Percentiles rank a stretch among this genome's conserved stretches.
Conservation (phyloP, 192 early-diverging fungal genomes). For the Coemansia sp. region DNA sequence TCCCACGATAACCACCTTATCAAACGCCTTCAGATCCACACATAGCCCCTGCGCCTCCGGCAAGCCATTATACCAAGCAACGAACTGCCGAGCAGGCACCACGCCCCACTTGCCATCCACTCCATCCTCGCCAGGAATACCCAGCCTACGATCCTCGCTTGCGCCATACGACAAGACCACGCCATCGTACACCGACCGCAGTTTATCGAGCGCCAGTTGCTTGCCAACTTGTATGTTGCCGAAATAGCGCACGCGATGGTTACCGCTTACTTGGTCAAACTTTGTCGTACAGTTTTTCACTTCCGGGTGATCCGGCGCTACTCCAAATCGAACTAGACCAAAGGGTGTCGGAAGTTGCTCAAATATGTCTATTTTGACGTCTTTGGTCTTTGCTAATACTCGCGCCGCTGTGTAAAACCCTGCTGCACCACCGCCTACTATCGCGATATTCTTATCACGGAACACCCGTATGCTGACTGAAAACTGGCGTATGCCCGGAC, state of each 20-base stretch:
- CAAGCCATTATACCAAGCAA: conserved; percentile 94
- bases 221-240: conserved; percentile 78
- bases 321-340: conserved; percentile 91
- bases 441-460: conserved; percentile 51
- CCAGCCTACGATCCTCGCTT: conserved; percentile 68
- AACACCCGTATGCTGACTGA: background rate
- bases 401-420: conserved; percentile 91
- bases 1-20: conserved; percentile 84
- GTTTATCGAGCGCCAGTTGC: conserved; percentile 54
- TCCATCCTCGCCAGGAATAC: conserved; percentile 68
- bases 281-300: conserved; percentile 84
- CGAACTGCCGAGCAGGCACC: conserved; percentile 80
- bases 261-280: conserved; percentile 77
- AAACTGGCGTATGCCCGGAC: background rate
- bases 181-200: conserved; percentile 69
- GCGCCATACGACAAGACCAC: conserved; percentile 90
- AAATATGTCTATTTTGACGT: conserved; percentile 74
- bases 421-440: conserved; percentile 82
- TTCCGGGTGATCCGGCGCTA: conserved; percentile 96
- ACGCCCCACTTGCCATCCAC: conserved; percentile 51
- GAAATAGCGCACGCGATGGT: conserved; percentile 73
- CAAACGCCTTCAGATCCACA: conserved; percentile 65
- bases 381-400: conserved; percentile 64
- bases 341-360: conserved; percentile 85
- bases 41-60: conserved; percentile 66